These are phyloP conservation scores for Datura wrightii DNA, from an alignment of 257 asterid genomes.

Conservation along the genomic window DNA sequence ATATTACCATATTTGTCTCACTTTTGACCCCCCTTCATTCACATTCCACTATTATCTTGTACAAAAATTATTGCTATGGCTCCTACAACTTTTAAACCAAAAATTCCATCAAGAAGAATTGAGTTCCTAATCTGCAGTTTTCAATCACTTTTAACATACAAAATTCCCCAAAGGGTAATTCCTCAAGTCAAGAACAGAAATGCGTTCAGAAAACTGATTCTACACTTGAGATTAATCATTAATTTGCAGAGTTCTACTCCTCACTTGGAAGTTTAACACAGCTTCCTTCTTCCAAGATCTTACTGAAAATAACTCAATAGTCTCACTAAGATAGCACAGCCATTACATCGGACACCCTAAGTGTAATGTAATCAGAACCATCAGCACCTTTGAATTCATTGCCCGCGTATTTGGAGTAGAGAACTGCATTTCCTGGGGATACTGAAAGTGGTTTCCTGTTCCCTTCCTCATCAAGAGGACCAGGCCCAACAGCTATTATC, in stretches of 20 bases:
- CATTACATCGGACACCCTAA: slow-evolving; percentile 82
- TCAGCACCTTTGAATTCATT: slow-evolving; percentile 81
- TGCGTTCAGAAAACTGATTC: slow-evolving; percentile 9
- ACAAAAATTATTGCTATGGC: background rate
- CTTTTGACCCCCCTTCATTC: background rate
- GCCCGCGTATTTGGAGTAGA: slow-evolving; percentile 92
- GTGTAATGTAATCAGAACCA: slow-evolving; percentile 73
- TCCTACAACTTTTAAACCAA: background rate
- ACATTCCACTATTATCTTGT: background rate
- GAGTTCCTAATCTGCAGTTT: slow-evolving; percentile 6
- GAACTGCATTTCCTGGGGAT: slow-evolving; percentile 73
- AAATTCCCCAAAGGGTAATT: background rate
- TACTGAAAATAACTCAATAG: background rate
- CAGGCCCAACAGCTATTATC: slow-evolving; percentile 93
- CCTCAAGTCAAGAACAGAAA: background rate
- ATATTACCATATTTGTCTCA: too few relatives aligned
- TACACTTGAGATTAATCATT: slow-evolving; percentile 26
- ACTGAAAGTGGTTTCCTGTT: slow-evolving; percentile 71
- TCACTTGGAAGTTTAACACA: background rate
- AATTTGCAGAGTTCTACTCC: background rate
- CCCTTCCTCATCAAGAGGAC: slow-evolving; percentile 84
- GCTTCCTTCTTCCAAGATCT: slow-evolving; percentile 29
- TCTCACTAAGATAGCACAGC: slow-evolving; percentile 69
- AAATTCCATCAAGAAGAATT: background rate
- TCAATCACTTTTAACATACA: background rate